Evolutionary conservation across 2,329 filamentous ascomycete species (phyloP).

Genomic region (Pseudopithomyces maydicus): DNA sequence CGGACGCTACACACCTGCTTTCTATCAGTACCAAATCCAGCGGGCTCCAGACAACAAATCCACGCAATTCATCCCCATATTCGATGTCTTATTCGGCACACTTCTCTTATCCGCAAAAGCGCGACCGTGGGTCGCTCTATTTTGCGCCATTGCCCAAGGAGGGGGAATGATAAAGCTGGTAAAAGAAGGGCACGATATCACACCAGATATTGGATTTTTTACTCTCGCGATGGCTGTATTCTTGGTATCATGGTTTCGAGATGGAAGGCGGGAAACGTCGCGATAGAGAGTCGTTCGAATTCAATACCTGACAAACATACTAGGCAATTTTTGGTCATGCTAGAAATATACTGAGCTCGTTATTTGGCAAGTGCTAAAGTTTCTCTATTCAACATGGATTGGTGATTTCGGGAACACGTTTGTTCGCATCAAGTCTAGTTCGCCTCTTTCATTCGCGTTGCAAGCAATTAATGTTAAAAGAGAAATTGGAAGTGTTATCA

Average conservation of each 20-base stretch:
- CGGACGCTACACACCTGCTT: background rate
- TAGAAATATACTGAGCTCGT: too few relatives aligned
- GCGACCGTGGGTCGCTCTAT: background rate
- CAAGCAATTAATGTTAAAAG: too few relatives aligned
- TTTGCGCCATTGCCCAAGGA: background rate
- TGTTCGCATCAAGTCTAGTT: too few relatives aligned
- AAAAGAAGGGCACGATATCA: background rate
- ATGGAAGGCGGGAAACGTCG: background rate
- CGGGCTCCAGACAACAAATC: slow-evolving; percentile 1
- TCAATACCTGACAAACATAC: too few relatives aligned
- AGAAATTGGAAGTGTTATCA: too few relatives aligned
- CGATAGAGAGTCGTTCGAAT: background rate
- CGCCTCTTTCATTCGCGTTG: too few relatives aligned
- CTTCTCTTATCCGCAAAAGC: background rate
- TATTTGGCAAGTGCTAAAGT: too few relatives aligned
- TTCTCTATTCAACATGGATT: too few relatives aligned
- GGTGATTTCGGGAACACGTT: too few relatives aligned
- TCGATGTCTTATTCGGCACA: background rate
- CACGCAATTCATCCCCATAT: background rate
- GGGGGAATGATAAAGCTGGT: background rate
- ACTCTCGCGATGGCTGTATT: background rate
- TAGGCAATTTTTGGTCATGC: too few relatives aligned
- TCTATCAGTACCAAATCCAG: slow-evolving; percentile 2
- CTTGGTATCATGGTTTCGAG: background rate
- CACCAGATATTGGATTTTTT: background rate